phyloP scores from a whole-genome alignment of 2,329 filamentous ascomycete genomes.

The Aspergillus awamori region DNA sequence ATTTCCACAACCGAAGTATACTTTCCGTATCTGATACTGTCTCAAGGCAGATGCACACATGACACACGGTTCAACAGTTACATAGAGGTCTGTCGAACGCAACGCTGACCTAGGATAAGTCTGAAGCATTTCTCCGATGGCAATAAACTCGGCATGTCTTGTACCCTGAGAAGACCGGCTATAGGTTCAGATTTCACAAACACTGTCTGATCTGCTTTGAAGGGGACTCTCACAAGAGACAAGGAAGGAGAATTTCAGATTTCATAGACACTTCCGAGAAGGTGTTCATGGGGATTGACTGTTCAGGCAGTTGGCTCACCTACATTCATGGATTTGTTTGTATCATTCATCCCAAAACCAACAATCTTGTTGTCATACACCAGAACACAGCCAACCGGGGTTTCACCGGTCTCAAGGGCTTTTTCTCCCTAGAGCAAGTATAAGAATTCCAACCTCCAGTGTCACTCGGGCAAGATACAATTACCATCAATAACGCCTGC shows the following conservation, averaged over 20 bases:
- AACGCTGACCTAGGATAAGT: conserved; percentile 70
- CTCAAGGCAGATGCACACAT: conserved; percentile 95
- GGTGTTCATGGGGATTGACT: not conserved
- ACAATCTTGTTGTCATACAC: conserved; percentile 79
- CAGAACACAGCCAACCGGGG: conserved; percentile 93
- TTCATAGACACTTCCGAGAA: no score
- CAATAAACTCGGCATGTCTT: conserved; percentile 93
- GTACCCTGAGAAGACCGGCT: conserved; percentile 64
- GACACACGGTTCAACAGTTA: conserved; percentile 97
- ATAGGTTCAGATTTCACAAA: not conserved
- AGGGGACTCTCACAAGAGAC: not conserved
- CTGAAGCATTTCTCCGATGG: conserved; percentile 67
- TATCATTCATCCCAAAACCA: conserved; percentile 93
- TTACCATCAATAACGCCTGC: conserved; percentile 83
- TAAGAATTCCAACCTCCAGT: conserved; percentile 11
- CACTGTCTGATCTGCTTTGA: not conserved
- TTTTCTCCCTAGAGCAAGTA: conserved; percentile 69
- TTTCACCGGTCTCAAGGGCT: conserved; percentile 84
- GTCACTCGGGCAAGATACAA: conserved; percentile 7
- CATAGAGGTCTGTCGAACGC: conserved; percentile 78
- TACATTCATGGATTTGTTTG: conserved; percentile 78
- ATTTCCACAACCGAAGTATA: conserved; percentile 94
- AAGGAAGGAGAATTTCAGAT: not conserved
- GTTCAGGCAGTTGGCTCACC: conserved; percentile 21
- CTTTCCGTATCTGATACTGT: conserved; percentile 82